A percentile compares a stretch with the other conserved stretches of the same genome.
Evolutionary conservation across 2,329 filamentous ascomycete species (phyloP).

Genomic region (Ampelomyces quisqualis): DNA sequence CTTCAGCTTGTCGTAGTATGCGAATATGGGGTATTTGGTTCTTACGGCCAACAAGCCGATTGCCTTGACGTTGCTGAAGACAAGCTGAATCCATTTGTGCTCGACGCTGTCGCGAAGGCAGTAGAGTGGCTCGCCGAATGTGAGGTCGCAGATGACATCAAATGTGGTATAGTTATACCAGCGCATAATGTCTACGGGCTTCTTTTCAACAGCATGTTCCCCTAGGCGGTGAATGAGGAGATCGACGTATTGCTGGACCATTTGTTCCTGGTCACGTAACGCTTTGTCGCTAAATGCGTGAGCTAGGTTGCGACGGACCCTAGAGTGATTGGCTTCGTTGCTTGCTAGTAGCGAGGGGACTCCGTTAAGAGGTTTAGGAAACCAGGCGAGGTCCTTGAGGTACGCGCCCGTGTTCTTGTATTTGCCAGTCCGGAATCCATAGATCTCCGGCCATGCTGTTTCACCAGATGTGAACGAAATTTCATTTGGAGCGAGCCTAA

Average conservation of each 20-base stretch:
- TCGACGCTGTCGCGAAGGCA: conserved; percentile 31
- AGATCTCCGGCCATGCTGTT: conserved; percentile 48
- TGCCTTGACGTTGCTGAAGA: conserved; percentile 15
- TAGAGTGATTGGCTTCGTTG: conserved; percentile 35
- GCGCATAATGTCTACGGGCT: conserved; percentile 25
- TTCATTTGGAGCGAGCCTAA: conserved; percentile 47
- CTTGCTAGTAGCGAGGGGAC: conserved; percentile 28
- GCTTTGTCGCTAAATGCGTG: conserved; percentile 49
- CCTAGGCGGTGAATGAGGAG: conserved; percentile 41
- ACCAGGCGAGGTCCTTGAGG: conserved; percentile 44
- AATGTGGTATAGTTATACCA: conserved; percentile 35
- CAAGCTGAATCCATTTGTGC: conserved; percentile 33
- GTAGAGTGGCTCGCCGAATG: conserved; percentile 35
- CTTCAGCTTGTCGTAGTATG: conserved; percentile 15
- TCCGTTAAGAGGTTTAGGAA: conserved; percentile 32
- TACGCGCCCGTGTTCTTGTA: conserved; percentile 37
- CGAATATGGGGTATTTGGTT: conserved; percentile 19
- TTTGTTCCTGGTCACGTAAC: conserved; percentile 44
- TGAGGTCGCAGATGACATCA: conserved; percentile 36
- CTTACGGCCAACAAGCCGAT: conserved; percentile 15
- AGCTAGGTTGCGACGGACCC: conserved; percentile 42
- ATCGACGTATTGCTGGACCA: conserved; percentile 45
- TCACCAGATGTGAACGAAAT: conserved; percentile 49
- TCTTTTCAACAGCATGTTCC: conserved; percentile 16
- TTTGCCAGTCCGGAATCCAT: conserved; percentile 44